These are phyloP conservation scores for Sanghuangporus sanghuang DNA, from an alignment of 1,284 basidiomycete species.

Conservation along the genomic window DNA sequence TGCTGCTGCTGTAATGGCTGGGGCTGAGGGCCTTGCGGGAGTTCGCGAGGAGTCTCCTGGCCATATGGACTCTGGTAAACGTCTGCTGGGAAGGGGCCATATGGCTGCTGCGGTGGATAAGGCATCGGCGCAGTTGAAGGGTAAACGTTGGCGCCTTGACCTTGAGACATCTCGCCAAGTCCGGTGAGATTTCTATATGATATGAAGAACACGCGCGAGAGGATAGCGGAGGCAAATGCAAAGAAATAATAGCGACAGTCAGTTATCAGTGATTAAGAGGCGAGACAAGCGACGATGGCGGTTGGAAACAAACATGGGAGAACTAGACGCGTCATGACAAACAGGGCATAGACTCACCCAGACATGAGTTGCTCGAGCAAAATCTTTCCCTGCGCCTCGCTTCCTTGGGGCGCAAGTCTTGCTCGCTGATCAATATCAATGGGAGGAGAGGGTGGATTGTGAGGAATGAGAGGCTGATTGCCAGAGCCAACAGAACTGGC, in stretches of 20 bases:
- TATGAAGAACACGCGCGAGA: not conserved
- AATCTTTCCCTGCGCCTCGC: conserved; percentile 65
- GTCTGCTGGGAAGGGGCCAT: conserved; percentile 11
- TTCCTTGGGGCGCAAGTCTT: conserved; percentile 40
- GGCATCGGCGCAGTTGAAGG: conserved; percentile 13
- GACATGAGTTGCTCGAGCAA: conserved; percentile 75
- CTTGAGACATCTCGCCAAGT: conserved; percentile 14
- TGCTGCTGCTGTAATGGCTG: conserved; percentile 23
- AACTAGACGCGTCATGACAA: conserved; percentile 7
- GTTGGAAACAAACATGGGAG: not conserved
- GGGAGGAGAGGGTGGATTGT: conserved; percentile 44
- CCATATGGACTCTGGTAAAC: conserved; percentile 28
- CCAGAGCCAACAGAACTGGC: conserved; percentile 30
- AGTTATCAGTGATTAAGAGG: not conserved
- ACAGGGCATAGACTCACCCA: conserved; percentile 46
- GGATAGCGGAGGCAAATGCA: no score
- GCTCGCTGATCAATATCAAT: conserved; percentile 58
- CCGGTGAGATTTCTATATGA: conserved; percentile 12
- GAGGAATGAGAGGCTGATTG: conserved; percentile 44
- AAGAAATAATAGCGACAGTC: not conserved
- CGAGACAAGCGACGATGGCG: not conserved
- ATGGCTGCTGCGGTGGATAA: conserved; percentile 14
- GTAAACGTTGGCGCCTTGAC: conserved; percentile 12
- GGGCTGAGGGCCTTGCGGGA: conserved; percentile 24
- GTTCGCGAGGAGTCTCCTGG: conserved; percentile 29